phyloP scores from a whole-genome alignment of 768 basidiomycete species.

The Phaeotremella skinneri region DNA sequence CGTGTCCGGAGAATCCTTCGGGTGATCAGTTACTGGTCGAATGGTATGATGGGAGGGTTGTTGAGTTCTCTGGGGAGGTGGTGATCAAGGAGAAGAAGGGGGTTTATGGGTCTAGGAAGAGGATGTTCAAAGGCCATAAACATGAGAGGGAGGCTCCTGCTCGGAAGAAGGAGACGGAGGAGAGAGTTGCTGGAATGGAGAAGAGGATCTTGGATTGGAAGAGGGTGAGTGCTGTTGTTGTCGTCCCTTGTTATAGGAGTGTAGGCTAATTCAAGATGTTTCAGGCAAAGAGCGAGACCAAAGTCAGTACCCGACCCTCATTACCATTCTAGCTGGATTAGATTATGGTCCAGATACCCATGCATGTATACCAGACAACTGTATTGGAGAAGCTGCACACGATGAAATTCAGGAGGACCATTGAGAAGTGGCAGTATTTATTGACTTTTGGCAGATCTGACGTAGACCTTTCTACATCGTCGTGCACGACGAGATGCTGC shows the following conservation, averaged over 20 bases:
- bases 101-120: conserved; percentile 30
- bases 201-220: conserved; percentile 45
- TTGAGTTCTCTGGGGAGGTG: conserved; percentile 29
- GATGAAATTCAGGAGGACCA: neutral
- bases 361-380: neutral
- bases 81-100: conserved; percentile 18
- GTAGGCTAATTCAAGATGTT: neutral
- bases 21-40: conserved; percentile 5
- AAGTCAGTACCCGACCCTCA: conserved; percentile 23
- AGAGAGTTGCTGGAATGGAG: conserved; percentile 45
- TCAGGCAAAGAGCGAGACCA: conserved; percentile 28
- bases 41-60: conserved; percentile 15
- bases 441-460: no score
- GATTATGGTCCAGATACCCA: conserved; percentile 1
- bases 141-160: conserved; percentile 36
- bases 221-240: conserved; percentile 28
- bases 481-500: no score
- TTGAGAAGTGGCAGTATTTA: no score
- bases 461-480: no score
- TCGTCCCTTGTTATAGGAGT: neutral
- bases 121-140: conserved; percentile 47
- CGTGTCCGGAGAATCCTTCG: conserved; percentile 8
- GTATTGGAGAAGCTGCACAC: neutral
- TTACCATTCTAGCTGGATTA: conserved; percentile 33
- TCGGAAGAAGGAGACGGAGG: conserved; percentile 32